Evolutionary conservation across 106 monocot genomes (phyloP), one percentile per base, ranked within the genome.

Genomic region (Platanthera guangdongensis): DNA sequence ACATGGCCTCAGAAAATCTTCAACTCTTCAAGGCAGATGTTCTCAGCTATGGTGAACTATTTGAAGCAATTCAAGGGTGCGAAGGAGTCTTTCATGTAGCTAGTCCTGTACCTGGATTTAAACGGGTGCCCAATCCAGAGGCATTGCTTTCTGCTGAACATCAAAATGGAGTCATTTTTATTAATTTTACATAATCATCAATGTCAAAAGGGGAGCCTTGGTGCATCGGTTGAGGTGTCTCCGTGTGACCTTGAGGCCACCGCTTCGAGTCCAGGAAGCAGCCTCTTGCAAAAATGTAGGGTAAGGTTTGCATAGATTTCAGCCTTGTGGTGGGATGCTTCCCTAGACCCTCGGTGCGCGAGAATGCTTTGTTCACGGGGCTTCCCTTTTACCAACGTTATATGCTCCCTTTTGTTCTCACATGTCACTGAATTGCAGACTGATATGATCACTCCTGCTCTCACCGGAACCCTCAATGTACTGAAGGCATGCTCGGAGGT

Each of bases 21-120:
- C 78, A 77, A 4, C 77, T 88, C 8, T 88, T 79, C 73, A 77
- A 74, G 25, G 84, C 84, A 10, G 82, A 88, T 60, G 49, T 88
- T 54, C 82, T 88, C 1, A 74, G 85, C 46, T 79, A 75, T 9
- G 53, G 74, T 12, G 12, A 50, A 9, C 7, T 82, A 11, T 53
- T 62, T 30, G 25, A 65, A 8, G 84, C 79, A 12, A 71, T 82
- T 71, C 57, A 50, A 39, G 84, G 84, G 5, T 88, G 87, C 71
- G 84, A 77, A 28, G 87, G 84, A 4, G 84, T 87, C 25, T 85
- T 84, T 76, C 87, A 88, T 69, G 74, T 77, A 3, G 84, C 87
- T 2, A 79, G 74, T 76, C 87, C 87, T 77, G 78, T 84, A 25
- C 76, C 78, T 54, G 32, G 64, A 49, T 19, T 49, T 51, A 76